Base-by-base conservation (phyloP, 2,329 filamentous ascomycete species). In the Dothideomycetidae sp. region DNA sequence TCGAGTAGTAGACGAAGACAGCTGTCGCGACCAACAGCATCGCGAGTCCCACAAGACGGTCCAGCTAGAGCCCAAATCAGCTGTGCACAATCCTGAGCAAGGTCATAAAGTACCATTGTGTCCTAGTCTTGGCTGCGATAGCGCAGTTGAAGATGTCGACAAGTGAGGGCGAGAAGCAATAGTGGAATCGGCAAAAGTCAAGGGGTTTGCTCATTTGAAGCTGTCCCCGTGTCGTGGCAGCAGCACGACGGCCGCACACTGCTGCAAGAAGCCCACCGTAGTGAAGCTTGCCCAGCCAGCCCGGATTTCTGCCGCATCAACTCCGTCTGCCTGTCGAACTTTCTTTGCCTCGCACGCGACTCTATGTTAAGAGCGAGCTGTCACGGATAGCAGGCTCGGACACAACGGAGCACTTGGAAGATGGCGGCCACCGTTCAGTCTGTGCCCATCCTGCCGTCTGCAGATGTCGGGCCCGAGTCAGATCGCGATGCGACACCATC, bases 1-100 rank as follows among this genome's bases (percentile, higher is more conserved):
- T 74, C 46, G 84, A 90, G 68, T 98, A 98, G 73, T 98, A 98
- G 53, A 80, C 67, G 59, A 82, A 83, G 57, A 82, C 73, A 52
- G 70, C 68, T 47, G 77, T 76, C 52, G 78, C 78, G 66, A 71
- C 68, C 60, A 81, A 66, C 58, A 83, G 75, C 78, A 82, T 82
- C 60, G 70, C 73, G 61, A 79, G 70, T 62, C 78, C 78, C 49
- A 80, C 70, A 49, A 81, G 72, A 75, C 83, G 86, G 73, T 93
- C 90, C 65, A 94, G 81, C 90, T 98, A 59, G 31, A 42, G 23
- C 21, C 7, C 7, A 11, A 10, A 11, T 35, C 19, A 31, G 14
- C n/a, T 15, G 19, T 9, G 16, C n/a, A 18, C 5, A 5, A 19
- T 12, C 2, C n/a, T n/a, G n/a, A n/a, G n/a, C n/a, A n/a, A n/a